Evolutionary conservation across 2,329 filamentous ascomycete species (phyloP).

Genomic region (Bertia moriformis): DNA sequence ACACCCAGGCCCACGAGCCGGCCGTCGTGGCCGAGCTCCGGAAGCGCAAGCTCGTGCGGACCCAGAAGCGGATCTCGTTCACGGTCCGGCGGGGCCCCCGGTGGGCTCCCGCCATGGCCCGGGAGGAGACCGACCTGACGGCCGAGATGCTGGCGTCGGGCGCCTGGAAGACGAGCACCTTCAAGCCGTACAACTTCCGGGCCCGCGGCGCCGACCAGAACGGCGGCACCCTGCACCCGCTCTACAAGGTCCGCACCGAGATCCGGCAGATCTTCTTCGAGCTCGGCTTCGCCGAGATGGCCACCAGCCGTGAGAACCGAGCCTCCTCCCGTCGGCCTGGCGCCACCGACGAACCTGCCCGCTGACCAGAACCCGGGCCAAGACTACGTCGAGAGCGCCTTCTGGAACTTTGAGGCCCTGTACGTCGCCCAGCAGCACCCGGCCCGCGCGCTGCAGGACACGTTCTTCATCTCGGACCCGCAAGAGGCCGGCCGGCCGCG

Average conservation of each 20-base stretch:
- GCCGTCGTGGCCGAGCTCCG: slow-evolving; percentile 70
- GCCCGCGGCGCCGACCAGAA: slow-evolving; percentile 45
- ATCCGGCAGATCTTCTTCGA: slow-evolving; percentile 98
- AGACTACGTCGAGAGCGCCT: too few species aligned
- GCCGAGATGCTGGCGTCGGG: slow-evolving; percentile 80
- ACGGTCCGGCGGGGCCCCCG: slow-evolving; percentile 72
- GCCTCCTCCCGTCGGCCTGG: too few species aligned
- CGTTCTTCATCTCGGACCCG: slow-evolving; percentile 94
- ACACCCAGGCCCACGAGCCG: slow-evolving; percentile 56
- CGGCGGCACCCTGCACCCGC: slow-evolving; percentile 46
- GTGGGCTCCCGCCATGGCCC: slow-evolving; percentile 73
- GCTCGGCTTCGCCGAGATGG: slow-evolving; percentile 98
- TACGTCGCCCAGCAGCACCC: slow-evolving; percentile 94
- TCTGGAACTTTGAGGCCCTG: slow-evolving; percentile 98
- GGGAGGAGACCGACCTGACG: slow-evolving; percentile 90
- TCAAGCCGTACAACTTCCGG: slow-evolving; percentile 56
- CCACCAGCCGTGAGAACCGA: too few species aligned
- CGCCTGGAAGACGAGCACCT: slow-evolving; percentile 79
- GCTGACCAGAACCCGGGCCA: too few species aligned
- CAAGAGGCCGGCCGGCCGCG: slow-evolving; percentile 55
- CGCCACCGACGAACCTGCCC: too few species aligned
- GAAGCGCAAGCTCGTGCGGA: slow-evolving; percentile 78
- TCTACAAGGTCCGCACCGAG: slow-evolving; percentile 91
- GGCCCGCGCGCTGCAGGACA: slow-evolving; percentile 91
- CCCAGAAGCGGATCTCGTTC: slow-evolving; percentile 76